phyloP scores from a whole-genome alignment of 345 rosid species.

The Eucalyptus polyanthemos region DNA sequence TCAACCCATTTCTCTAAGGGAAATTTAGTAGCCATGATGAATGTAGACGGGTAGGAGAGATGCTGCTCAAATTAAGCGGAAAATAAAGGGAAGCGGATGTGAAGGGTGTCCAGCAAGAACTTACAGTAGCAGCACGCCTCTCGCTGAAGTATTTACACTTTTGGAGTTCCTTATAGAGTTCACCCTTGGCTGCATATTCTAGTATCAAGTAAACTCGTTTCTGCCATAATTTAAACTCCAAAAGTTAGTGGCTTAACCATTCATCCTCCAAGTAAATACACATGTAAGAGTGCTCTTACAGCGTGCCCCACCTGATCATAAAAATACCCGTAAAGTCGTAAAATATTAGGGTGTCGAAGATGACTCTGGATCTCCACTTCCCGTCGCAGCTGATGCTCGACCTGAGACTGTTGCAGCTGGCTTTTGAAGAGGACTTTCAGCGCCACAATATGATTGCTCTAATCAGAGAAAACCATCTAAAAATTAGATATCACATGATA shows the following conservation, averaged over 20 bases:
- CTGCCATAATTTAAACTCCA: slow-evolving; percentile 5
- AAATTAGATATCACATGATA: not conserved
- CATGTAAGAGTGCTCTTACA: not conserved
- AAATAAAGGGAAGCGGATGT: not conserved
- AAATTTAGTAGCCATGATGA: not conserved
- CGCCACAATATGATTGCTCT: slow-evolving; percentile 96
- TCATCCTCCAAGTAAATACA: not conserved
- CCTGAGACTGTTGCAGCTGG: slow-evolving; percentile 94
- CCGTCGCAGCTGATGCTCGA: slow-evolving; percentile 90
- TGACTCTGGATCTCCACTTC: slow-evolving; percentile 99
- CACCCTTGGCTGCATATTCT: slow-evolving; percentile 89
- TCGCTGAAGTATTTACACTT: slow-evolving; percentile 86
- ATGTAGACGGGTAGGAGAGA: not conserved
- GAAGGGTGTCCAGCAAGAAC: not conserved
- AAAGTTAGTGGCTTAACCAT: not conserved
- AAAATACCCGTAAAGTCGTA: slow-evolving; percentile 90
- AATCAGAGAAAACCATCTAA: not conserved
- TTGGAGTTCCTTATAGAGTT: slow-evolving; percentile 84
- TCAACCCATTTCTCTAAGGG: not conserved
- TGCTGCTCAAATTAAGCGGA: not conserved
- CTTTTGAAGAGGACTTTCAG: slow-evolving; percentile 89
- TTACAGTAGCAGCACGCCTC: slow-evolving; percentile 86
- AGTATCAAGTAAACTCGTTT: slow-evolving; percentile 76
- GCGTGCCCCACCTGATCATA: slow-evolving; percentile 66
- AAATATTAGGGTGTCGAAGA: slow-evolving; percentile 80